Evolutionary conservation across 1,284 basidiomycete species (phyloP).

Genomic region (Cystobasidiaceae sp.): DNA sequence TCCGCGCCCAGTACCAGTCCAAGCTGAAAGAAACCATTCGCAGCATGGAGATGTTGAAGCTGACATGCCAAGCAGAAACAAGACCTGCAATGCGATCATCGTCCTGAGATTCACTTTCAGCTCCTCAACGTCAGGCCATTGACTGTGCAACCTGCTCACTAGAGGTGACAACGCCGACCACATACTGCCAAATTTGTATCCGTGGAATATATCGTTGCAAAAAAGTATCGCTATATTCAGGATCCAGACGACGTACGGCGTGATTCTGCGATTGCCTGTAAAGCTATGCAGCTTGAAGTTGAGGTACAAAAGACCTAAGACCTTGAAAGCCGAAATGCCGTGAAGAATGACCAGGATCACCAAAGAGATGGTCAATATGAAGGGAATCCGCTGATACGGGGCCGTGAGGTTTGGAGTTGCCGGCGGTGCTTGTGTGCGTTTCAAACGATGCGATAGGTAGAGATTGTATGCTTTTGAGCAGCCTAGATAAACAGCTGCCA

Average conservation of each 20-base stretch:
- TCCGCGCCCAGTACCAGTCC: conserved; percentile 78
- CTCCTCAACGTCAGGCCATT: background rate
- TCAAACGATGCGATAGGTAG: conserved; percentile 60
- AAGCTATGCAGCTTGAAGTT: conserved; percentile 67
- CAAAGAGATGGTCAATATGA: conserved; percentile 57
- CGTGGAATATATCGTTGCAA: conserved; percentile 68
- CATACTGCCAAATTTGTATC: conserved; percentile 64
- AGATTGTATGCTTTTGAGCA: conserved; percentile 37
- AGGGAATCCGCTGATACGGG: conserved; percentile 42
- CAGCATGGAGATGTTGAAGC: conserved; percentile 95
- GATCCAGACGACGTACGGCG: conserved; percentile 58
- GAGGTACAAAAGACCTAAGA: conserved; percentile 61
- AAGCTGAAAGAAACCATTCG: conserved; percentile 86
- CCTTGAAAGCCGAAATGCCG: conserved; percentile 76
- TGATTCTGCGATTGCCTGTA: conserved; percentile 52
- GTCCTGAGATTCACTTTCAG: conserved; percentile 48
- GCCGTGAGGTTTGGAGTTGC: conserved; percentile 9
- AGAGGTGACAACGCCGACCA: conserved; percentile 50
- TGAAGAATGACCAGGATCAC: conserved; percentile 73
- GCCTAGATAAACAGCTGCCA: conserved; percentile 43
- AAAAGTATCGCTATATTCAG: conserved; percentile 74
- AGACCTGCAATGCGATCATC: conserved; percentile 57
- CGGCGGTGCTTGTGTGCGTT: conserved; percentile 48
- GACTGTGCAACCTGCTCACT: background rate
- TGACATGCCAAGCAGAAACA: conserved; percentile 87